These are phyloP conservation scores for Juglanconis sp. DNA, from an alignment of 2,329 filamentous ascomycete species.

Conservation along the genomic window DNA sequence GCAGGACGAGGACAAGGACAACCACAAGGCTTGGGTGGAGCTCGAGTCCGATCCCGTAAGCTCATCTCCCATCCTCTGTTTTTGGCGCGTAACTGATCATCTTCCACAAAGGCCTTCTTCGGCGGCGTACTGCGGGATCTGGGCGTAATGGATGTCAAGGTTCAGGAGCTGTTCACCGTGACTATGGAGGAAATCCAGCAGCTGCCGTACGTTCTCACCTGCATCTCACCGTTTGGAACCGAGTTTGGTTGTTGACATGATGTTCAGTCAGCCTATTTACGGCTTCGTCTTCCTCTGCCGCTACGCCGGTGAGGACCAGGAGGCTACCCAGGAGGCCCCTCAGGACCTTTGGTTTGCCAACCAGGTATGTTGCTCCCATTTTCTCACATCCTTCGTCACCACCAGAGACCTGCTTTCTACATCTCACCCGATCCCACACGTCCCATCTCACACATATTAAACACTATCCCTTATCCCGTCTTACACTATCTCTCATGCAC, in stretches of 20 bases:
- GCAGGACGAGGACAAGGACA: constrained; percentile 48
- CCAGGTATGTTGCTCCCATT: constrained; percentile 30
- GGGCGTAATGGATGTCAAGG: constrained; percentile 68
- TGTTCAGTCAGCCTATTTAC: constrained; percentile 64
- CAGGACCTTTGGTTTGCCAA: constrained; percentile 88
- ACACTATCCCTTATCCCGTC: too few relatives aligned
- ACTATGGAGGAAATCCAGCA: constrained; percentile 62
- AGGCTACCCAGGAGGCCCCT: constrained; percentile 52
- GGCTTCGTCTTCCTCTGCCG: constrained; percentile 89
- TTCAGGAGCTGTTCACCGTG: constrained; percentile 69
- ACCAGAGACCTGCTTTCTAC: background rate
- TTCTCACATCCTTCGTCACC: background rate
- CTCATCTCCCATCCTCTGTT: constrained; percentile 1
- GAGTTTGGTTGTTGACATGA: constrained; percentile 25
- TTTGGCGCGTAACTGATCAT: background rate
- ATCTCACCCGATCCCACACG: too few relatives aligned
- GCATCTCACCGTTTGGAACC: background rate
- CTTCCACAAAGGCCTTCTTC: constrained; percentile 65
- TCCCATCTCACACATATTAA: too few relatives aligned
- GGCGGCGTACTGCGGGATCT: constrained; percentile 78
- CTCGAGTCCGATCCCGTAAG: constrained; percentile 85
- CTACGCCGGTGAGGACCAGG: constrained; percentile 54
- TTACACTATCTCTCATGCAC: too few relatives aligned
- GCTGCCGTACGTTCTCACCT: constrained; percentile 52
- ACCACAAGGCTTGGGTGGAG: constrained; percentile 75